phyloP scores from a whole-genome alignment of 805 yeast genomes.

The Myxozyma geophila region DNA sequence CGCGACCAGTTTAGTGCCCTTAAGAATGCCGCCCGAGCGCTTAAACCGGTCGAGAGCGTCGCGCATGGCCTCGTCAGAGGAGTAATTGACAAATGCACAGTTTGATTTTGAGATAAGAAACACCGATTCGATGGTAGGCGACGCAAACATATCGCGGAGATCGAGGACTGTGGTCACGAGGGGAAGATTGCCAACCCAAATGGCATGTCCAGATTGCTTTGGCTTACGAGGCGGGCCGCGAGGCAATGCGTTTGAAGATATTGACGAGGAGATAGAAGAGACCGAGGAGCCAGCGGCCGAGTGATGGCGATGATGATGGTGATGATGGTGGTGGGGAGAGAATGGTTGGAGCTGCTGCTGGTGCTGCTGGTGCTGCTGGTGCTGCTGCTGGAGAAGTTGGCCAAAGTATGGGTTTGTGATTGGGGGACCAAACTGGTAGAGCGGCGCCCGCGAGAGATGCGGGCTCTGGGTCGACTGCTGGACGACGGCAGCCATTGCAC shows the following conservation, averaged over 20 bases:
- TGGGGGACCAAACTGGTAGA: conserved; percentile 7
- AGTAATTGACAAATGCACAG: conserved; percentile 51
- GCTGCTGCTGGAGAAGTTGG: conserved; percentile 3
- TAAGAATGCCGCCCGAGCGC: conserved; percentile 42
- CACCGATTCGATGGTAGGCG: conserved; percentile 46
- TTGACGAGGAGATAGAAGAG: conserved; percentile 2
- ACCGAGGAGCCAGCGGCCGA: not conserved
- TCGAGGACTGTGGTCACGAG: conserved; percentile 45
- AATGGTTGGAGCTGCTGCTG: conserved; percentile 3
- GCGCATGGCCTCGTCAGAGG: conserved; percentile 41
- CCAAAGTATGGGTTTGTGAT: not conserved
- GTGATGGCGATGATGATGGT: conserved; percentile 15
- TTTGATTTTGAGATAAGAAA: conserved; percentile 49
- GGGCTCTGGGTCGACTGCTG: not conserved
- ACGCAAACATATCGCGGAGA: conserved; percentile 47
- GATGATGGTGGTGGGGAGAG: conserved; percentile 11
- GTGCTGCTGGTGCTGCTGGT: conserved; percentile 5
- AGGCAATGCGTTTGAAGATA: conserved; percentile 27
- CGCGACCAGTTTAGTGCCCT: conserved; percentile 46
- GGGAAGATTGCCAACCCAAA: conserved; percentile 55
- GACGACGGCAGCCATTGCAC: conserved; percentile 1
- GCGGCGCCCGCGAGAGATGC: not conserved
- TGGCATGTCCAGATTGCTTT: conserved; percentile 48
- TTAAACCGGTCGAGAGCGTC: conserved; percentile 42
- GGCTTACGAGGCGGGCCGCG: conserved; percentile 52